phyloP scores from a whole-genome alignment of 1,284 basidiomycete species.

The Paramarasmius palmivorus region DNA sequence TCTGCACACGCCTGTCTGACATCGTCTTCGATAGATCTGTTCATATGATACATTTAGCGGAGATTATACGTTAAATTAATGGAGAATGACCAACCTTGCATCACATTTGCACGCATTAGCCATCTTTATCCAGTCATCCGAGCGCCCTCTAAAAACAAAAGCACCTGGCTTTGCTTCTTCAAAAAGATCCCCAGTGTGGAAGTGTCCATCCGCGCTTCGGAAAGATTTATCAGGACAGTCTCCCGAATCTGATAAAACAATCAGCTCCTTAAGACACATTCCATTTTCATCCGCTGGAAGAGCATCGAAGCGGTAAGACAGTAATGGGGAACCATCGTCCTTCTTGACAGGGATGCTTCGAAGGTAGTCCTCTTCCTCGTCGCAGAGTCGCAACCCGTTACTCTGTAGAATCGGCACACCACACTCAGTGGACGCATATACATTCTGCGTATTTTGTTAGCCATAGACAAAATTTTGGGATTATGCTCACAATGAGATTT shows the following conservation, averaged over 20 bases:
- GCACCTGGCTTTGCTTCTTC: slow-evolving; percentile 26
- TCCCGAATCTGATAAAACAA: slow-evolving; percentile 21
- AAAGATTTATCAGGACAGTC: slow-evolving; percentile 28
- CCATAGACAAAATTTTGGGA: no score
- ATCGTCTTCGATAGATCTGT: slow-evolving; percentile 67
- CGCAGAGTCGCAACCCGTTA: neutral
- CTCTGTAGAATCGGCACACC: neutral
- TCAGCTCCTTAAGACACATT: slow-evolving; percentile 22
- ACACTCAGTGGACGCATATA: slow-evolving; percentile 2
- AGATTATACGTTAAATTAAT: neutral
- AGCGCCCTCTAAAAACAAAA: slow-evolving; percentile 26
- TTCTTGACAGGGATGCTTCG: neutral
- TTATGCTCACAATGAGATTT: slow-evolving; percentile 1
- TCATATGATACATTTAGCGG: neutral
- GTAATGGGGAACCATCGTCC: neutral
- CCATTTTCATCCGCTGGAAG: neutral
- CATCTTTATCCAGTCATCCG: slow-evolving; percentile 29
- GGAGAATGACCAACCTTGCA: slow-evolving; percentile 24
- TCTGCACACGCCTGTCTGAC: slow-evolving; percentile 52
- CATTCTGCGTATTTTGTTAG: neutral
- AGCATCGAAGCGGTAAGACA: neutral
- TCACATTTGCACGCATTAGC: slow-evolving; percentile 26
- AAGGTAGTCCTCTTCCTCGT: neutral
- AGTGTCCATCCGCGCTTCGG: slow-evolving; percentile 26
- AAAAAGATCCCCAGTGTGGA: slow-evolving; percentile 28